Conservation (phyloP, 2,329 filamentous ascomycete genomes). For the Aspergillus pseudoterreus region DNA sequence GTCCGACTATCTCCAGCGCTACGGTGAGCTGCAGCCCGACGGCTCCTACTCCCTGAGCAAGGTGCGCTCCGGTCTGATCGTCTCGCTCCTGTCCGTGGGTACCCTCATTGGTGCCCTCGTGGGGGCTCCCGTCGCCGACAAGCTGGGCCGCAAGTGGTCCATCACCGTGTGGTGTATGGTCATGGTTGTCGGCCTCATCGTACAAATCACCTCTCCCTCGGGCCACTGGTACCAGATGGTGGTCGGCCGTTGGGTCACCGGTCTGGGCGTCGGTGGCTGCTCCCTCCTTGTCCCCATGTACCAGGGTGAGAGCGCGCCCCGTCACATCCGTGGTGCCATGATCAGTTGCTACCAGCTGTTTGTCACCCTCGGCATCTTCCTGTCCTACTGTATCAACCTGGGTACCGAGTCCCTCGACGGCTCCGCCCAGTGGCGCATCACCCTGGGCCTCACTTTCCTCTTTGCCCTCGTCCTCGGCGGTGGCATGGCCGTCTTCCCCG, state of each 20-base stretch:
- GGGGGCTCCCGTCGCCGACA: slow-evolving; percentile 40
- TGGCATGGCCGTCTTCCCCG: slow-evolving; percentile 56
- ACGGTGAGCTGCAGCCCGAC: slow-evolving; percentile 29
- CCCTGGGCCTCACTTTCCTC: slow-evolving; percentile 56
- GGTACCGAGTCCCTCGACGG: slow-evolving; percentile 36
- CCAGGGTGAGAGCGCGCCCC: slow-evolving; percentile 44
- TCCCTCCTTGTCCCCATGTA: slow-evolving; percentile 46
- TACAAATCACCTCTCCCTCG: slow-evolving; percentile 40
- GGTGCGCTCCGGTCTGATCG: slow-evolving; percentile 41
- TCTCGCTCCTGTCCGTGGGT: slow-evolving; percentile 42
- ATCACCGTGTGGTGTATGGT: slow-evolving; percentile 40
- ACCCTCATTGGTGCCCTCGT: slow-evolving; percentile 40
- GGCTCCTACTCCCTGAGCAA: slow-evolving; percentile 37
- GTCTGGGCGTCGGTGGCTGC: slow-evolving; percentile 44
- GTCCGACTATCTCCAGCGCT: slow-evolving; percentile 39
- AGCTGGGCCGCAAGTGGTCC: slow-evolving; percentile 41
- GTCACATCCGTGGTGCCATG: slow-evolving; percentile 45
- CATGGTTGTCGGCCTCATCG: slow-evolving; percentile 39
- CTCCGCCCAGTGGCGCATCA: slow-evolving; percentile 49
- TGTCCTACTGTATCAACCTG: slow-evolving; percentile 45
- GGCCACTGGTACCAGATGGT: slow-evolving; percentile 42
- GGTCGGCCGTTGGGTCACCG: slow-evolving; percentile 42
- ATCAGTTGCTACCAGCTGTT: slow-evolving; percentile 48
- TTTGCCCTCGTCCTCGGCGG: slow-evolving; percentile 53
- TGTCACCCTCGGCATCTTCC: slow-evolving; percentile 46